These are phyloP conservation scores for Gryganskiella cystojenkinii DNA, from an alignment of 192 early-diverging fungal species.

Conservation along the genomic window DNA sequence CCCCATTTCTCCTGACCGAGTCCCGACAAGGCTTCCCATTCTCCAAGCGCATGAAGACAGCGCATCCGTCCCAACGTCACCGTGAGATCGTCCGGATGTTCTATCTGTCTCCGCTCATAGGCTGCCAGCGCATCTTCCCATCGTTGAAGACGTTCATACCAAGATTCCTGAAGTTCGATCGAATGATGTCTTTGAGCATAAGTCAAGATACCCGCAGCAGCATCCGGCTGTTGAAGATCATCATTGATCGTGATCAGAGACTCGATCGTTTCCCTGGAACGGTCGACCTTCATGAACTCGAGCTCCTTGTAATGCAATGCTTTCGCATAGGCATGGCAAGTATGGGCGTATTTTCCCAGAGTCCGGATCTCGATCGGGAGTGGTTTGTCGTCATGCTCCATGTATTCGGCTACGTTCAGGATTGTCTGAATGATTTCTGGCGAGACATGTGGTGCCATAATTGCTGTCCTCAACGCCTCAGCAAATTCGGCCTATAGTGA, in stretches of 20 bases:
- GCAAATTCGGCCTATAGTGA: slow-evolving; percentile 79
- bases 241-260: slow-evolving; percentile 94
- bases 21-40: slow-evolving; percentile 87
- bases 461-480: slow-evolving; percentile 78
- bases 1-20: slow-evolving; percentile 85
- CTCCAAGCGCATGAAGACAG: slow-evolving; percentile 91
- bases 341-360: slow-evolving; percentile 87
- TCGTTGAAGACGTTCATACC: slow-evolving; percentile 92
- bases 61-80: slow-evolving; percentile 87
- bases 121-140: slow-evolving; percentile 94
- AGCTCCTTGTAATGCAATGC: slow-evolving; percentile 98
- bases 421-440: slow-evolving; percentile 91
- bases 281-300: slow-evolving; percentile 87
- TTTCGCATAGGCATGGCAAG: slow-evolving; percentile 96
- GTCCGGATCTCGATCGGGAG: slow-evolving; percentile 93
- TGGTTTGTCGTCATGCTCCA: slow-evolving; percentile 98
- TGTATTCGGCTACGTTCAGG: slow-evolving; percentile 95
- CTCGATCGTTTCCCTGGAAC: slow-evolving; percentile 87
- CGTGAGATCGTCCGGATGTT: slow-evolving; percentile 76
- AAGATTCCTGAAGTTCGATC: slow-evolving; percentile 87
- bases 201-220: slow-evolving; percentile 93
- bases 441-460: slow-evolving; percentile 83
- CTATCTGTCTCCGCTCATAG: slow-evolving; percentile 79
- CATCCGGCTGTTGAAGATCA: slow-evolving; percentile 94
- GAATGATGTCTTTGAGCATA: slow-evolving; percentile 86